Base-by-base conservation (phyloP, 2,329 filamentous ascomycete genomes). In the Tricladium varicosporioides region DNA sequence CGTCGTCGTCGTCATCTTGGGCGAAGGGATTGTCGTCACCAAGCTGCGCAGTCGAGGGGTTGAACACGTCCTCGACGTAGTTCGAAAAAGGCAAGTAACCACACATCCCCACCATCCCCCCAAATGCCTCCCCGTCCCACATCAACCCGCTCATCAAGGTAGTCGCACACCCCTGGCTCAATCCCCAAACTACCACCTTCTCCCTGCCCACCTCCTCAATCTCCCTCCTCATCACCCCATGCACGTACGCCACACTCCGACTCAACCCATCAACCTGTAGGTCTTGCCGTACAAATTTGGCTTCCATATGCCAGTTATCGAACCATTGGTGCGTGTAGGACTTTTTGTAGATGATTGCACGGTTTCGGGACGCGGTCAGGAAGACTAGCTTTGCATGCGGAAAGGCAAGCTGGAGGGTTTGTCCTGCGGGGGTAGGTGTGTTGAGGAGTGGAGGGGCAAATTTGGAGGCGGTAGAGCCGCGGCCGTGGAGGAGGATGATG, bases 81-180 rank as follows among this genome's bases (percentile, higher is more conserved):
- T 65, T 65, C n/a, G 65, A 64, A 57, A 77, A 74, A 0, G 79
- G 78, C 53, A 80, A 62, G 63, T 72, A 79, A 0, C 76, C 76
- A 54, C 76, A 76, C 73, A 81, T 75, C 0, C 74, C 75, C 31
- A 51, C 40, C 33, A 70, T 62, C 0, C 66, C 77, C 0, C 69
- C 76, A 32, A 80, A 56, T 1, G 67, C 52, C 14, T 66, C 63
- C 0, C 72, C 75, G 9, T 76, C 70, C 76, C 77, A 79, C 1
- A 76, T 67, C 54, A 83, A 56, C 55, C 75, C 60, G 9, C 74
- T 69, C 15, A 73, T 63, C 57, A 83, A 57, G 0, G 72, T 68
- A 44, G 76, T 75, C 2, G 80, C 80, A 60, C 78, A 80, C 0
- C 81, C 81, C 60, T 83, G 80, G 49, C 81, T 83, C 15, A 83